Evolutionary conservation across 805 yeast genomes (phyloP).

Genomic region (Kluyveromyces wickerhamii): DNA sequence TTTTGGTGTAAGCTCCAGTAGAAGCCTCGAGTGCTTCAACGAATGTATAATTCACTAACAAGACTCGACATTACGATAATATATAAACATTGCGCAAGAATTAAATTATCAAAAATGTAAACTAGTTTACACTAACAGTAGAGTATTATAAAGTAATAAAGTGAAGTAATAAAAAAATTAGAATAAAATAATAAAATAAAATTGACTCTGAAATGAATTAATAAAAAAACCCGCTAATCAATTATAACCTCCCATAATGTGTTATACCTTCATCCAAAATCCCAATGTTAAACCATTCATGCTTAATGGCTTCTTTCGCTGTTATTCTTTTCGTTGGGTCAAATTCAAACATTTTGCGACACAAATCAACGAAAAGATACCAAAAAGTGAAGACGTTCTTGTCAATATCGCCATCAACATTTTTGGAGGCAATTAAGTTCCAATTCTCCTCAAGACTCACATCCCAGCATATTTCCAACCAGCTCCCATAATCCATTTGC

Average conservation of each 20-base stretch:
- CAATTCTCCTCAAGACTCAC: conserved; percentile 26
- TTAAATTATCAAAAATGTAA: too few species aligned
- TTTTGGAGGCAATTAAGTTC: conserved; percentile 17
- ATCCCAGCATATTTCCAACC: conserved; percentile 26
- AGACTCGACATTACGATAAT: too few species aligned
- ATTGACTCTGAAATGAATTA: background rate
- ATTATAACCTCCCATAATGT: conserved; percentile 18
- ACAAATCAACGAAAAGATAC: conserved; percentile 70
- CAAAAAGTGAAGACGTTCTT: conserved; percentile 69
- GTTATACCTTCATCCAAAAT: conserved; percentile 47
- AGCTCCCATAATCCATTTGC: conserved; percentile 21
- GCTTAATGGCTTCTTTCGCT: conserved; percentile 68
- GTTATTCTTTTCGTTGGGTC: conserved; percentile 68
- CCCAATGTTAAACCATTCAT: conserved; percentile 72
- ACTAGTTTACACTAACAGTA: too few species aligned
- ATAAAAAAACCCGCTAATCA: conserved; percentile 1
- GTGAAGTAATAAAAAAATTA: too few species aligned
- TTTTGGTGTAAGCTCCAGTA: too few species aligned
- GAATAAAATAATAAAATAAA: conserved; percentile 7
- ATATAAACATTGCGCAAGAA: too few species aligned
- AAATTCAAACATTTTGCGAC: conserved; percentile 55
- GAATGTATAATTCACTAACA: too few species aligned
- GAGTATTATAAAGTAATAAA: too few species aligned
- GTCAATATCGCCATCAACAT: conserved; percentile 27
- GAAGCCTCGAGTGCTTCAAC: too few species aligned